A percentile compares a stretch with the other conserved stretches of the same genome.
phyloP scores from a whole-genome alignment of 2,329 filamentous ascomycete genomes.

The Diaporthe citri region DNA sequence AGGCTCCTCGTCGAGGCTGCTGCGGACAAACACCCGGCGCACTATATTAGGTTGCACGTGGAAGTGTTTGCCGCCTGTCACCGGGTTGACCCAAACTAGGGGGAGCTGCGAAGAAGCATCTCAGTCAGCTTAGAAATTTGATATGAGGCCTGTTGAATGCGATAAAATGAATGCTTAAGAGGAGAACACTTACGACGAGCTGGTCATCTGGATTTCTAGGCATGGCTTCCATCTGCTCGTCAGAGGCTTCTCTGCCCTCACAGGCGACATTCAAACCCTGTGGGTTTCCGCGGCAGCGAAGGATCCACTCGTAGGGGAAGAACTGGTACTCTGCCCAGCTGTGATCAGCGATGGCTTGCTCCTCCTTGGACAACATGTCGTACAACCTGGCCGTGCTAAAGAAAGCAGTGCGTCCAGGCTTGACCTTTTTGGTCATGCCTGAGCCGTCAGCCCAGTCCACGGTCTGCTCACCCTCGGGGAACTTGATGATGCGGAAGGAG shows the following conservation, averaged over 20 bases:
- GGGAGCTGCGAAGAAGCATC: constrained; percentile 44
- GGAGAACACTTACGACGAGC: constrained; percentile 4
- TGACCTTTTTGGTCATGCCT: constrained; percentile 46
- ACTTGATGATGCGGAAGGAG: constrained; percentile 50
- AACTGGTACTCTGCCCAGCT: constrained; percentile 61
- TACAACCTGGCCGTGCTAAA: constrained; percentile 58
- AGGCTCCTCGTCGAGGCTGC: constrained; percentile 48
- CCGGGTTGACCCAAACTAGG: constrained; percentile 60
- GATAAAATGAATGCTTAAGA: no score
- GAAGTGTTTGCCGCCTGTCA: constrained; percentile 45
- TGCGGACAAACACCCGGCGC: constrained; percentile 54
- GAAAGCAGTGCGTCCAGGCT: constrained; percentile 55
- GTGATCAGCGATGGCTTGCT: constrained; percentile 55
- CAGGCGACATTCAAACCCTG: constrained; percentile 56
- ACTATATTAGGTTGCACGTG: constrained; percentile 55
- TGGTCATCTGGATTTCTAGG: neutral
- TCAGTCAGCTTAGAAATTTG: neutral
- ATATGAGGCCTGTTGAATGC: no score
- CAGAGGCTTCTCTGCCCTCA: constrained; percentile 53
- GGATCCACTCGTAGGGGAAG: constrained; percentile 59
- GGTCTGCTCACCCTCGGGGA: constrained; percentile 49
- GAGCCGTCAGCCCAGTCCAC: constrained; percentile 54
- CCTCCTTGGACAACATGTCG: constrained; percentile 55
- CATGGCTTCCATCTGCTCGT: constrained; percentile 9
- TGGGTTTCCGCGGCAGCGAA: constrained; percentile 53